Percentiles rank a stretch among this genome's conserved stretches.
Evolutionary conservation across 768 basidiomycete genomes (phyloP).

Genomic region (Neoboletus magnificus): DNA sequence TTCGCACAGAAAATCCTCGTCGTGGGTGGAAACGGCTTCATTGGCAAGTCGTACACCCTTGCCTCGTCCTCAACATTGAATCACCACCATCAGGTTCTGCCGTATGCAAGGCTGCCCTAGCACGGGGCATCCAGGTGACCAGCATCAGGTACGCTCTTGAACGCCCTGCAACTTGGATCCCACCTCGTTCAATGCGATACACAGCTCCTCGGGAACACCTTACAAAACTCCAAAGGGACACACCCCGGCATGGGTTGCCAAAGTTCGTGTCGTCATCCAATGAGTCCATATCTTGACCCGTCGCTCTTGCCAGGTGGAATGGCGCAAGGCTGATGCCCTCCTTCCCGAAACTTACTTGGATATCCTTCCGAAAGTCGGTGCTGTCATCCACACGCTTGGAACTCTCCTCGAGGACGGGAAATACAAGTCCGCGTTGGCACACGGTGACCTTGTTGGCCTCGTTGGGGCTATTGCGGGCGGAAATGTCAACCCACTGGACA

Average conservation of each 20-base stretch:
- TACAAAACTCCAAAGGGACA: conserved; percentile 90
- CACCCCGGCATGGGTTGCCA: conserved; percentile 77
- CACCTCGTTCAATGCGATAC: background rate
- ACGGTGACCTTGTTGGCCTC: conserved; percentile 53
- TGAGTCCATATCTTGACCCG: conserved; percentile 5
- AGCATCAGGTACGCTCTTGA: conserved; percentile 67
- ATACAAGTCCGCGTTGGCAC: conserved; percentile 75
- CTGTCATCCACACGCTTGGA: conserved; percentile 92
- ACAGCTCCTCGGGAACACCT: conserved; percentile 82
- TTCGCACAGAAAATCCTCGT: conserved; percentile 73
- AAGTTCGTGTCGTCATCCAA: conserved; percentile 43
- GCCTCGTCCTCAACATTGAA: background rate
- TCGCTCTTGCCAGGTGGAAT: conserved; percentile 61
- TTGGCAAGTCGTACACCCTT: conserved; percentile 52
- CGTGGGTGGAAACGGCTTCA: conserved; percentile 97
- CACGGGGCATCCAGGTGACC: conserved; percentile 80
- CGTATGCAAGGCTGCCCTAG: conserved; percentile 83
- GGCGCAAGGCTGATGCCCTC: conserved; percentile 83
- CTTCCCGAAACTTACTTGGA: conserved; percentile 68
- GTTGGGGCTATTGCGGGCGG: conserved; percentile 45
- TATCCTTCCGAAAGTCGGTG: conserved; percentile 62
- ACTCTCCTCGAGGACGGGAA: conserved; percentile 75
- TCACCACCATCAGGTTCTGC: conserved; percentile 68
- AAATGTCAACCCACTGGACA: conserved; percentile 58
- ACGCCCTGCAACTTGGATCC: background rate